A percentile compares a stretch with the other conserved stretches of the same genome.
These are phyloP conservation scores for Kwoniella newhampshirensis DNA, from an alignment of 768 basidiomycete species.

Conservation along the genomic window DNA sequence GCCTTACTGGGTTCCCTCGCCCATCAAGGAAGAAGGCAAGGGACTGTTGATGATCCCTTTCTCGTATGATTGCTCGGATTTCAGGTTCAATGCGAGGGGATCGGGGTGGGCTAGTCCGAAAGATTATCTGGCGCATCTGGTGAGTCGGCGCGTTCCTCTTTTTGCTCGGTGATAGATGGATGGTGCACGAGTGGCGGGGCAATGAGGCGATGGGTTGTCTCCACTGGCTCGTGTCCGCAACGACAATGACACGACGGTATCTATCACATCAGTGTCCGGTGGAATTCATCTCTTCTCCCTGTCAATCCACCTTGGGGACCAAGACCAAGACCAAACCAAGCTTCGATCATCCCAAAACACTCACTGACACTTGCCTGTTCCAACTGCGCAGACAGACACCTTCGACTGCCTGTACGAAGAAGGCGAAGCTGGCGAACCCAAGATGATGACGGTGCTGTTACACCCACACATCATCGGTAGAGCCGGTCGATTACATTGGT, in stretches of 20 bases:
- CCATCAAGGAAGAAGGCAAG: slow-evolving; percentile 1
- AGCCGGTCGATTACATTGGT: slow-evolving; percentile 10
- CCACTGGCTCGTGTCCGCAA: background rate
- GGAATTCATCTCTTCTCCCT: too few relatives aligned
- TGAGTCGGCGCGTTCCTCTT: background rate
- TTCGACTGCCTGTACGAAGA: slow-evolving; percentile 32
- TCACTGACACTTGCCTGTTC: too few relatives aligned
- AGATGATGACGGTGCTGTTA: slow-evolving; percentile 37
- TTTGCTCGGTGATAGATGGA: too few relatives aligned
- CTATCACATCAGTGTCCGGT: too few relatives aligned
- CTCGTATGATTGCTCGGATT: slow-evolving; percentile 25
- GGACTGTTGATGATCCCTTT: slow-evolving; percentile 33
- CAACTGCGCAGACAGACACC: slow-evolving; percentile 20
- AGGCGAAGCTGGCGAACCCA: slow-evolving; percentile 26
- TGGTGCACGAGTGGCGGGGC: too few relatives aligned
- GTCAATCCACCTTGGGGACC: too few relatives aligned
- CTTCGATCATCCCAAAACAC: too few relatives aligned
- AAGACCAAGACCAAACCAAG: too few relatives aligned
- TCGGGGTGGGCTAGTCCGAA: slow-evolving; percentile 36
- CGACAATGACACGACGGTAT: too few relatives aligned
- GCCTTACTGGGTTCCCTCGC: slow-evolving; percentile 26
- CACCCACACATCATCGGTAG: slow-evolving; percentile 41
- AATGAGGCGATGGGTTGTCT: too few relatives aligned
- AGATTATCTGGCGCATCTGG: slow-evolving; percentile 32
- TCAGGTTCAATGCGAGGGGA: slow-evolving; percentile 25